Evolutionary conservation across 2,329 filamentous ascomycete species (phyloP).

Genomic region (Corynespora cassiicola): DNA sequence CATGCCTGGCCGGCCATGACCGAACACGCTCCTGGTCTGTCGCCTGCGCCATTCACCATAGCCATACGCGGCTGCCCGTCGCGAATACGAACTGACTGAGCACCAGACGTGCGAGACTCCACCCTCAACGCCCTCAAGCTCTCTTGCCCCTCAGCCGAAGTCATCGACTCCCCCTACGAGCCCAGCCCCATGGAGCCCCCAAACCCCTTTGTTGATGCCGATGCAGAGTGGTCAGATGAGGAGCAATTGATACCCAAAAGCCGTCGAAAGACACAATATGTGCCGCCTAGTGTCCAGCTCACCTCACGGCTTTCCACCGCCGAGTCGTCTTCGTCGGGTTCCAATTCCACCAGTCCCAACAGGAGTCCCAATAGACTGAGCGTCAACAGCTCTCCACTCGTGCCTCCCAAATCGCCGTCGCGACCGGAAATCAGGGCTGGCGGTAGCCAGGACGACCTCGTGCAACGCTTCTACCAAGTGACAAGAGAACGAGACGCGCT

Average conservation of each 20-base stretch:
- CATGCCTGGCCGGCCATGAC: conserved; percentile 20
- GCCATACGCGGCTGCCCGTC: conserved; percentile 1
- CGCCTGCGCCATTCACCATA: conserved; percentile 2
- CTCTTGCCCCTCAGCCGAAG: conserved; percentile 45
- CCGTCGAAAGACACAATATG: conserved; percentile 33
- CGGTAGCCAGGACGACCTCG: conserved; percentile 44
- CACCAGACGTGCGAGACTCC: conserved; percentile 43
- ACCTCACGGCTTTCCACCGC: conserved; percentile 19
- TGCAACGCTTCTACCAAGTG: conserved; percentile 46
- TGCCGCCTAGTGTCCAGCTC: conserved; percentile 33
- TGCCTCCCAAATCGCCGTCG: conserved; percentile 45
- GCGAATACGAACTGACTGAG: conserved; percentile 25
- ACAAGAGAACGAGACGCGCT: conserved; percentile 45
- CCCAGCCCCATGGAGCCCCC: conserved; percentile 18
- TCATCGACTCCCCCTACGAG: conserved; percentile 26
- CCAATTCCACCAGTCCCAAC: conserved; percentile 24
- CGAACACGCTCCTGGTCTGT: conserved; percentile 18
- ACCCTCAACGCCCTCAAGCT: conserved; percentile 44
- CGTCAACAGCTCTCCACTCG: conserved; percentile 29
- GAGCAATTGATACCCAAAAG: conserved; percentile 42
- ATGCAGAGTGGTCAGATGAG: conserved; percentile 46
- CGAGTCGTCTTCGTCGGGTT: conserved; percentile 31
- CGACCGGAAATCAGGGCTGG: conserved; percentile 36
- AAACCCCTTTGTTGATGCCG: conserved; percentile 40
- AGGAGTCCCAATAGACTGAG: conserved; percentile 26